These are phyloP conservation scores for Diospyros kaki DNA, from an alignment of 148 eudicot genomes.

Conservation along the genomic window DNA sequence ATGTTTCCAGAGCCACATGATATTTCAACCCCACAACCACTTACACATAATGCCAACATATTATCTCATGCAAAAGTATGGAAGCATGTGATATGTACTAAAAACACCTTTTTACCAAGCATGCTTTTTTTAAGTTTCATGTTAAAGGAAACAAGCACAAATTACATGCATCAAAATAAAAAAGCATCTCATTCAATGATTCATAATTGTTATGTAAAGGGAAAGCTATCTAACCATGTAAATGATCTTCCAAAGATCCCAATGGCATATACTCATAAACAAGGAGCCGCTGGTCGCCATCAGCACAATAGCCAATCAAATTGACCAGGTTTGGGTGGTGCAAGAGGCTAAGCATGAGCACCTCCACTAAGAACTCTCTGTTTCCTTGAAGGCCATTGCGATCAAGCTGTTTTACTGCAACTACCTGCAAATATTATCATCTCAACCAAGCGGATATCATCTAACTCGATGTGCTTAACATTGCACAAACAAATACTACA, in stretches of 20 bases:
- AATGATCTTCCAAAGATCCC: constrained; percentile 92
- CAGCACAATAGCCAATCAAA: constrained; percentile 93
- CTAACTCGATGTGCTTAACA: background rate
- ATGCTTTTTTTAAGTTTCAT: background rate
- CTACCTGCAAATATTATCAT: constrained; percentile 49
- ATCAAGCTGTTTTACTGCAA: constrained; percentile 92
- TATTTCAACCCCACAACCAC: constrained; percentile 2
- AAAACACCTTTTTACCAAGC: background rate
- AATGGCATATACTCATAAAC: constrained; percentile 90
- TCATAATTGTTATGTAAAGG: constrained; percentile 1
- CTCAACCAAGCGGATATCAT: constrained; percentile 3
- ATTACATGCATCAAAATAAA: background rate
- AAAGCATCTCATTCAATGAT: background rate
- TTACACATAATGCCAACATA: background rate
- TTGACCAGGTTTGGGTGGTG: constrained; percentile 87
- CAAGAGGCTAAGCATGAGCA: constrained; percentile 87
- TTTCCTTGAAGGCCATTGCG: constrained; percentile 96
- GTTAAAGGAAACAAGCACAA: background rate
- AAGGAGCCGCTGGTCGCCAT: constrained; percentile 93
- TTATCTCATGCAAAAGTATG: background rate
- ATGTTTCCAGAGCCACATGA: background rate
- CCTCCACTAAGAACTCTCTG: constrained; percentile 89
- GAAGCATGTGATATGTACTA: background rate
- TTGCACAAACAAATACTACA: background rate
- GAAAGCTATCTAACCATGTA: constrained; percentile 57